These are phyloP conservation scores for Magnaporthiopsis incrustans DNA, from an alignment of 2,329 filamentous ascomycete species.

Conservation along the genomic window DNA sequence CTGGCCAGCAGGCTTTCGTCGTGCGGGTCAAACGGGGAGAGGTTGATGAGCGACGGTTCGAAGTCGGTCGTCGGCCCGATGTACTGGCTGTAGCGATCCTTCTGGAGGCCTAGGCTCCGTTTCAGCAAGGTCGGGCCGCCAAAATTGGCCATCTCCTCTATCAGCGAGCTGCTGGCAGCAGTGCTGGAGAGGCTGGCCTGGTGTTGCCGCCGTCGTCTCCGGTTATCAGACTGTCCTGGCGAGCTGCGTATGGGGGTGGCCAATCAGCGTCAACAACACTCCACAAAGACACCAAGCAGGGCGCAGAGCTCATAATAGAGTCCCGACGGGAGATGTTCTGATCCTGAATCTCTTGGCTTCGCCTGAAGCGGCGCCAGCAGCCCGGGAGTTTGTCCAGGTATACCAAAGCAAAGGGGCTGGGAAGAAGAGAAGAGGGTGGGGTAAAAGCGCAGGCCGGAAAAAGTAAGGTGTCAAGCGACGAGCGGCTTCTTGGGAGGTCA, in stretches of 20 bases:
- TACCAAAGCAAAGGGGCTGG: neutral
- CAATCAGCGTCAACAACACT: slow-evolving; percentile 28
- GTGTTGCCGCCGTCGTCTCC: slow-evolving; percentile 43
- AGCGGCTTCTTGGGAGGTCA: neutral
- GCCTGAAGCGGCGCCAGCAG: neutral
- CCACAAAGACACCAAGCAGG: slow-evolving; percentile 8
- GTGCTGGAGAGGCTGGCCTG: slow-evolving; percentile 54
- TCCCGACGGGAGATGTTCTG: neutral
- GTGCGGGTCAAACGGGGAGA: slow-evolving; percentile 71
- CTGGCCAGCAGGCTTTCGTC: slow-evolving; percentile 69
- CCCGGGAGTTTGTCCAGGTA: neutral
- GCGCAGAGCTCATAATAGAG: neutral
- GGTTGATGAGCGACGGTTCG: slow-evolving; percentile 73
- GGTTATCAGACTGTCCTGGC: slow-evolving; percentile 46
- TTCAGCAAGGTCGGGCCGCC: slow-evolving; percentile 58
- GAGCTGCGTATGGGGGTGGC: slow-evolving; percentile 36
- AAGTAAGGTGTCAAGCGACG: slow-evolving; percentile 1
- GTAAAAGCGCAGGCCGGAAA: neutral
- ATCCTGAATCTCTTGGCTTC: neutral
- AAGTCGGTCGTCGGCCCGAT: slow-evolving; percentile 79
- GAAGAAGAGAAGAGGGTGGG: neutral
- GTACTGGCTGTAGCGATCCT: slow-evolving; percentile 73
- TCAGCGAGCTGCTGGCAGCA: slow-evolving; percentile 52
- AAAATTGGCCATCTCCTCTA: slow-evolving; percentile 65
- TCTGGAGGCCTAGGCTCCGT: slow-evolving; percentile 66